Evolutionary conservation across 768 basidiomycete species (phyloP).

Genomic region (Suillus tomentosus): DNA sequence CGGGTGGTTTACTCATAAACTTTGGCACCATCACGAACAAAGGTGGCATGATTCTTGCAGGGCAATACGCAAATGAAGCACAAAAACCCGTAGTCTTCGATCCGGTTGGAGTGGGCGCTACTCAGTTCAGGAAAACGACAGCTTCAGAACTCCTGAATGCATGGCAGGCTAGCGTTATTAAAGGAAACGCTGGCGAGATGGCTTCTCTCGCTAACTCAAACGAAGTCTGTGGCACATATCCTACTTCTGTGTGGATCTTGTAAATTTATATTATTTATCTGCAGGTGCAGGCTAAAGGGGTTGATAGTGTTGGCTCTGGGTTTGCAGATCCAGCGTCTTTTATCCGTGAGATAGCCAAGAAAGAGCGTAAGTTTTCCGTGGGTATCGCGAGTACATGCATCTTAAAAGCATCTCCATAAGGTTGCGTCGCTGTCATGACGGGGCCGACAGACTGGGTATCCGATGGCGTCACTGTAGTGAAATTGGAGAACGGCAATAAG

Average conservation of each 20-base stretch:
- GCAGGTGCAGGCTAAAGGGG: constrained; percentile 76
- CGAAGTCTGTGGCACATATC: constrained; percentile 51
- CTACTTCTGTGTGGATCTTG: neutral
- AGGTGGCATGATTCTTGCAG: constrained; percentile 77
- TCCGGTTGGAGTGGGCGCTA: constrained; percentile 91
- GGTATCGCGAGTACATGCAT: neutral
- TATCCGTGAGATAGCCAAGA: constrained; percentile 67
- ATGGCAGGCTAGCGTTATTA: constrained; percentile 91
- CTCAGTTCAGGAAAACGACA: constrained; percentile 61
- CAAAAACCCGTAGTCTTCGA: constrained; percentile 85
- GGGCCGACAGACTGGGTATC: constrained; percentile 83
- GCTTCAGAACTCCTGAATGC: constrained; percentile 62
- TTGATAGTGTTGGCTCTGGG: constrained; percentile 79
- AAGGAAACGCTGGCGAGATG: constrained; percentile 92
- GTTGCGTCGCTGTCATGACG: constrained; percentile 79
- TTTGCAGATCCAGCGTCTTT: constrained; percentile 76
- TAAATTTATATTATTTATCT: constrained; percentile 1
- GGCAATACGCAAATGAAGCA: constrained; percentile 65
- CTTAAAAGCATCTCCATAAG: constrained; percentile 37
- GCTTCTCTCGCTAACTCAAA: constrained; percentile 72
- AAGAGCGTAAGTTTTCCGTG: constrained; percentile 60
- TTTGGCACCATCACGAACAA: constrained; percentile 79
- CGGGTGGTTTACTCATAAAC: constrained; percentile 78
- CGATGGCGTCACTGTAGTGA: constrained; percentile 72
- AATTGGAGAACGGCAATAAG: constrained; percentile 71